Percentiles rank a stretch among this genome's conserved stretches.
phyloP scores from a whole-genome alignment of 192 early-diverging fungal genomes.

The Tieghemiomyces parasiticus region DNA sequence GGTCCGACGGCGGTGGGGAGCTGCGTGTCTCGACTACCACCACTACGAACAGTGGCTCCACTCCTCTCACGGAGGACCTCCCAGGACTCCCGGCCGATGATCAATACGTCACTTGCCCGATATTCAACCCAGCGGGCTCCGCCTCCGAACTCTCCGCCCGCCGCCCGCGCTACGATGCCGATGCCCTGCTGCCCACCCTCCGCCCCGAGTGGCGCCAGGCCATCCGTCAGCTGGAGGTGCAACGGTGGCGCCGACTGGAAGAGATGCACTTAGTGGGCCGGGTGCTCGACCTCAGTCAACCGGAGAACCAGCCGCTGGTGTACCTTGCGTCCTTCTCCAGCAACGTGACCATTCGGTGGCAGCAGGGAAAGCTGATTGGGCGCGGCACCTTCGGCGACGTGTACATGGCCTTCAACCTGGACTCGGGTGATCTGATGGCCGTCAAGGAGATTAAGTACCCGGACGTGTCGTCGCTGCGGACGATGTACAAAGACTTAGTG shows the following conservation, averaged over 20 bases:
- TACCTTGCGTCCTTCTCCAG: slow-evolving; percentile 60
- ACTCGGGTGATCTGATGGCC: slow-evolving; percentile 73
- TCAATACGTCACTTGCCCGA: too few relatives aligned
- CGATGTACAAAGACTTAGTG: slow-evolving; percentile 41
- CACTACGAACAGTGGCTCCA: neutral
- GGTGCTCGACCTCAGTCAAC: slow-evolving; percentile 56
- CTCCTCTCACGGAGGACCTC: too few relatives aligned
- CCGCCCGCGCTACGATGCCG: slow-evolving; percentile 12
- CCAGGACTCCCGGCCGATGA: too few relatives aligned
- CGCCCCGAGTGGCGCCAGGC: slow-evolving; percentile 33
- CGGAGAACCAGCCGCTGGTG: slow-evolving; percentile 64
- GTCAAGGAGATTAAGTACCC: slow-evolving; percentile 86
- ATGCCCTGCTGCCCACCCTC: slow-evolving; percentile 17
- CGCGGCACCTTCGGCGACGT: slow-evolving; percentile 80
- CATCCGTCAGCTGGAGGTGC: slow-evolving; percentile 37
- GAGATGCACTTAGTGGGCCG: slow-evolving; percentile 48
- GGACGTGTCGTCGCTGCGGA: slow-evolving; percentile 33
- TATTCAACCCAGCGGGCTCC: too few relatives aligned
- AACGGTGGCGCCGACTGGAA: slow-evolving; percentile 29
- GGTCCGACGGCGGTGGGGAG: neutral
- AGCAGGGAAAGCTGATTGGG: slow-evolving; percentile 69
- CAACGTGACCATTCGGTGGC: slow-evolving; percentile 74
- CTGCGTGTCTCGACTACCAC: neutral
- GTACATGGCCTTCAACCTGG: slow-evolving; percentile 68
- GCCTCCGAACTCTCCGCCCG: neutral